Percentiles rank a stretch among this genome's conserved stretches.
phyloP scores from a whole-genome alignment of 2,329 filamentous ascomycete species.

The Paraconiothyrium brasiliense region DNA sequence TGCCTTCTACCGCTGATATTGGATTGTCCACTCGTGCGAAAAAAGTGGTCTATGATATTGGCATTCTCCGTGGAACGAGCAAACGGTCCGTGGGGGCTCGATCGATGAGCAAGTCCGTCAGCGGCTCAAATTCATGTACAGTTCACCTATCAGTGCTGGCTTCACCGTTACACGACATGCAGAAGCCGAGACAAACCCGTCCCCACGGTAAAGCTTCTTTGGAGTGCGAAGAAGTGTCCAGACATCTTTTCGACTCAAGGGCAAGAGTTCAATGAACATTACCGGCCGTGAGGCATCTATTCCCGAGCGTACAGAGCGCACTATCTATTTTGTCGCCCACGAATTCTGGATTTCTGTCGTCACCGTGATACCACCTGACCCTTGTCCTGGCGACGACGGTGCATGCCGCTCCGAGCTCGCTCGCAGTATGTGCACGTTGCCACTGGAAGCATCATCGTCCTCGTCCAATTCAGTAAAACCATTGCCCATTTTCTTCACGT shows the following conservation, averaged over 20 bases:
- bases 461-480: slow-evolving; percentile 6
- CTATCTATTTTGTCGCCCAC: not conserved
- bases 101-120: not conserved
- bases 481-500: slow-evolving; percentile 2
- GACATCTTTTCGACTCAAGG: not conserved
- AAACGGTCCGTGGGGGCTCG: not conserved
- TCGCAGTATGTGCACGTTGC: not conserved
- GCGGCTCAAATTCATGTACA: too few relatives aligned
- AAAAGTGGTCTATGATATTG: too few relatives aligned
- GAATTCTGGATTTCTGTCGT: slow-evolving; percentile 9
- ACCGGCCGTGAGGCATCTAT: not conserved
- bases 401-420: not conserved
- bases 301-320: not conserved
- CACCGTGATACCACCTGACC: not conserved
- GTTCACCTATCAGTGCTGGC: not conserved
- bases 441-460: slow-evolving; percentile 4
- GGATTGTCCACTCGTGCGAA: too few relatives aligned
- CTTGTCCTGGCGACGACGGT: not conserved
- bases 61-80: not conserved
- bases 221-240: too few relatives aligned
- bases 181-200: not conserved
- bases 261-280: not conserved
- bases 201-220: too few relatives aligned
- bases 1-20: too few relatives aligned
- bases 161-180: not conserved